Evolutionary conservation across 768 basidiomycete genomes (phyloP).

Genomic region (Coprinopsis marcescibilis): DNA sequence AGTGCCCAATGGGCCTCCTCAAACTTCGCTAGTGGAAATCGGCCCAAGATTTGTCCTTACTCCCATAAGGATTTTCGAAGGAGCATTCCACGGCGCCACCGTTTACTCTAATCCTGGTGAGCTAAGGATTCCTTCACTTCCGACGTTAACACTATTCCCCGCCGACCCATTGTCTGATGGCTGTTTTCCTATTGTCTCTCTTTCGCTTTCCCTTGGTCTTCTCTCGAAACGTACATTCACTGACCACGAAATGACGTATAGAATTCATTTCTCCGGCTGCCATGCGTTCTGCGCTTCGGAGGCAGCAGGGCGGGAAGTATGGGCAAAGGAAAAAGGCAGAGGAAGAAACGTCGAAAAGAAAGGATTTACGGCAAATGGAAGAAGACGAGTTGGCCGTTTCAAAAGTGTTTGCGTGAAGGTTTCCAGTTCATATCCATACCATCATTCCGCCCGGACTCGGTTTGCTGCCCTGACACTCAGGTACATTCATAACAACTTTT

Average conservation of each 20-base stretch:
- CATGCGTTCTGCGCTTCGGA: constrained; percentile 61
- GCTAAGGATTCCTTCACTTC: constrained; percentile 17
- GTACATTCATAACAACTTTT: constrained; percentile 3
- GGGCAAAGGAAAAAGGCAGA: constrained; percentile 75
- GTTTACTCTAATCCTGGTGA: constrained; percentile 93
- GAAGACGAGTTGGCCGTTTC: constrained; percentile 81
- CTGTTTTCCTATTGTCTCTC: constrained; percentile 3
- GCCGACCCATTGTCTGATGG: background rate
- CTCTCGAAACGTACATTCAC: background rate
- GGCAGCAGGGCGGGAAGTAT: constrained; percentile 78
- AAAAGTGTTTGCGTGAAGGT: constrained; percentile 79
- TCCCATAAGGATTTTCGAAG: constrained; percentile 97
- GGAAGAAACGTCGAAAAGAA: constrained; percentile 56
- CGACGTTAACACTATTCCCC: background rate
- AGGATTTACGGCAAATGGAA: constrained; percentile 53
- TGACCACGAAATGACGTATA: constrained; percentile 23
- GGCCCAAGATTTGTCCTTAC: constrained; percentile 96
- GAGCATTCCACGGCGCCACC: constrained; percentile 91
- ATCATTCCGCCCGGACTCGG: background rate
- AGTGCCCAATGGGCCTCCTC: constrained; percentile 78
- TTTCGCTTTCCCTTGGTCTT: background rate
- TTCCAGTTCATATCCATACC: background rate
- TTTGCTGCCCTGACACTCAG: constrained; percentile 2
- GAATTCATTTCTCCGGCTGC: constrained; percentile 92
- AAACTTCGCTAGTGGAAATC: constrained; percentile 90